Evolutionary conservation across 495 filamentous ascomycete species (phyloP).

Genomic region (Collariella sp.): DNA sequence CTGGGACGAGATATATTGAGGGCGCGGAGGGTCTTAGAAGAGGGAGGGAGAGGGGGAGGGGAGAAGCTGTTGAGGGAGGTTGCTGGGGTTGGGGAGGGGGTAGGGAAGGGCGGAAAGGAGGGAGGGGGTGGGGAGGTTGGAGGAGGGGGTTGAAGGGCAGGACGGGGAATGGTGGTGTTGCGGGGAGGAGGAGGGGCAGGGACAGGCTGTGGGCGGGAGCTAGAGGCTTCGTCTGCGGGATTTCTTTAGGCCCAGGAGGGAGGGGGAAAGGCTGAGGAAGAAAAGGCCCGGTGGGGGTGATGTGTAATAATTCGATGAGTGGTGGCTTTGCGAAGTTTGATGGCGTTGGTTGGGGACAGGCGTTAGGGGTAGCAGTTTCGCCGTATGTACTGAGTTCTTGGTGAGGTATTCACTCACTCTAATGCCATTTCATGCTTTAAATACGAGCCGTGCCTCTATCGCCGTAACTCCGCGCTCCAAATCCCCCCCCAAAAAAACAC

Average conservation of each 20-base stretch:
- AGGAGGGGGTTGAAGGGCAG: constrained; percentile 6
- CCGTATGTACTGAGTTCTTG: too few species aligned
- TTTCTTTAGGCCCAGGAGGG: neutral
- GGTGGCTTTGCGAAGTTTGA: too few species aligned
- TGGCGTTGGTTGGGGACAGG: too few species aligned
- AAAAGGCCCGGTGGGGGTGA: neutral
- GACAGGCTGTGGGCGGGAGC: neutral
- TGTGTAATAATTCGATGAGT: too few species aligned
- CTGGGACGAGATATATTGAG: constrained; percentile 28
- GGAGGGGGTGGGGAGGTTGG: constrained; percentile 13
- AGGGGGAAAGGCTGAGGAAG: neutral
- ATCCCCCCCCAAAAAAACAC: neutral
- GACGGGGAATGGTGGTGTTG: too few species aligned
- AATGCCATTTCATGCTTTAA: too few species aligned
- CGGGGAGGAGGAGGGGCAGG: too few species aligned
- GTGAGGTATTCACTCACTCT: too few species aligned
- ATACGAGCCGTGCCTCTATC: too few species aligned
- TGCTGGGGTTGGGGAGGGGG: neutral
- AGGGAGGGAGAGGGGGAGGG: constrained; percentile 15
- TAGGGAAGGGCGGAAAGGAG: neutral
- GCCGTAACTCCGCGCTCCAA: constrained; percentile 3
- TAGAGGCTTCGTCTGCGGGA: neutral
- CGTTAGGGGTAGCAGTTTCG: too few species aligned
- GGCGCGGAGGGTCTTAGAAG: constrained; percentile 16
- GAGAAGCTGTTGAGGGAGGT: neutral